Evolutionary conservation across 129 eudicot genomes (phyloP).

Genomic region (Erigeron canadensis): DNA sequence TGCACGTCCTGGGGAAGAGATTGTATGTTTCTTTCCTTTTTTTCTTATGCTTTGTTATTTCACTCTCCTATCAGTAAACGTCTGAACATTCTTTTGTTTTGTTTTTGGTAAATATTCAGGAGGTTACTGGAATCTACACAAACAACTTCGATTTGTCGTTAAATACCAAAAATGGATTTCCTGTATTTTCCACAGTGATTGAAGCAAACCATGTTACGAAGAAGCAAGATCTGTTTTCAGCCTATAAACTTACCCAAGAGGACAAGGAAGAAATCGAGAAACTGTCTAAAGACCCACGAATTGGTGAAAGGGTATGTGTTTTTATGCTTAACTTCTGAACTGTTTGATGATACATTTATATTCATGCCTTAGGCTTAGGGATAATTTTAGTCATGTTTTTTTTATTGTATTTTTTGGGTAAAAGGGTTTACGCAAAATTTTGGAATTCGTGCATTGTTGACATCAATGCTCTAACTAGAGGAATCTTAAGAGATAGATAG

Average conservation of each 20-base stretch:
- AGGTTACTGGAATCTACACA: slow-evolving; percentile 92
- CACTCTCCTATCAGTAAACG: neutral
- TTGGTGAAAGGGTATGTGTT: slow-evolving; percentile 77
- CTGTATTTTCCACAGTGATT: slow-evolving; percentile 91
- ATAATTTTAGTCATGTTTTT: neutral
- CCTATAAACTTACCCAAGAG: slow-evolving; percentile 94
- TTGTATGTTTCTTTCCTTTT: slow-evolving; percentile 43
- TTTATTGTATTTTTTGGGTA: neutral
- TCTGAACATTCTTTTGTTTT: neutral
- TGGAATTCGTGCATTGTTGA: neutral
- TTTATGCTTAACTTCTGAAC: neutral
- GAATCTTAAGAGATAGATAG: neutral
- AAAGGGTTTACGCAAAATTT: neutral
- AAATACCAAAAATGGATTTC: slow-evolving; percentile 95
- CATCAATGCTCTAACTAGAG: neutral
- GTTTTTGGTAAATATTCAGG: slow-evolving; percentile 45
- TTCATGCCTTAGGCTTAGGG: neutral
- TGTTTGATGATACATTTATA: neutral
- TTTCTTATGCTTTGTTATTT: neutral
- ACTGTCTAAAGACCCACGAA: slow-evolving; percentile 93
- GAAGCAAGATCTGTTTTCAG: slow-evolving; percentile 96
- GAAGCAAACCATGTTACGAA: slow-evolving; percentile 95
- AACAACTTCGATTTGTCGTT: slow-evolving; percentile 91
- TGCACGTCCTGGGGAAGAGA: slow-evolving; percentile 99
- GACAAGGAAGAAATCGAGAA: slow-evolving; percentile 90